A percentile compares a stretch with the other conserved stretches of the same genome.
These are phyloP conservation scores for Magnolia changhungtana DNA, from an alignment of 164 flowering plant species.

Conservation along the genomic window DNA sequence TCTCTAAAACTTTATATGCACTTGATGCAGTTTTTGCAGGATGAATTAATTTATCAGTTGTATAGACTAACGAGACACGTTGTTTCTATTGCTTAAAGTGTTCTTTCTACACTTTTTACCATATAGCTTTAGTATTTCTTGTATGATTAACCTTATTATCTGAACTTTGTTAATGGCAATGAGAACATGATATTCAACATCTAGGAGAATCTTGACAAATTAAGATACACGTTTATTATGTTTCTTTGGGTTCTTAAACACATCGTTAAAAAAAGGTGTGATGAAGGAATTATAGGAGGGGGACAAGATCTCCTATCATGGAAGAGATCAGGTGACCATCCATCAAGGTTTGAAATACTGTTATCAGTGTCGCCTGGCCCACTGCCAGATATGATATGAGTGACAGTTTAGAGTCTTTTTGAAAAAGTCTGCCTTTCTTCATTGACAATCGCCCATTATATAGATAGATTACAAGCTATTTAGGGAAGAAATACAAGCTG, in stretches of 20 bases:
- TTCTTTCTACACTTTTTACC: background rate
- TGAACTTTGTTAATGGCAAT: background rate
- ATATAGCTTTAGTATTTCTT: background rate
- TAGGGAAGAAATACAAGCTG: no score
- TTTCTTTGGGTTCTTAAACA: background rate
- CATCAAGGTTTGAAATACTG: no score
- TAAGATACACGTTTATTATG: background rate
- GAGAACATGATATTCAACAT: background rate
- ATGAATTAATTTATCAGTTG: background rate
- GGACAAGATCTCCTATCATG: no score
- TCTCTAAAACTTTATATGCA: background rate
- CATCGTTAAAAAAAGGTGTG: background rate
- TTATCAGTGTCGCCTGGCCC: no score
- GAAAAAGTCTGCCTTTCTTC: no score
- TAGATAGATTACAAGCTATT: no score
- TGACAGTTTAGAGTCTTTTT: no score
- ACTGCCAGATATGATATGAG: no score
- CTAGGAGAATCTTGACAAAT: background rate
- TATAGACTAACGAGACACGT: background rate
- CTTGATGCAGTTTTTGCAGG: background rate
- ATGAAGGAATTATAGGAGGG: background rate
- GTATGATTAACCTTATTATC: background rate
- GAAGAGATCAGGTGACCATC: no score
- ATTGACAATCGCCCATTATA: no score
- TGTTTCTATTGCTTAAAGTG: background rate